A percentile compares a stretch with the other conserved stretches of the same genome.
Conservation (phyloP, 192 early-diverging fungal genomes). For the Haplosporangium gracile region DNA sequence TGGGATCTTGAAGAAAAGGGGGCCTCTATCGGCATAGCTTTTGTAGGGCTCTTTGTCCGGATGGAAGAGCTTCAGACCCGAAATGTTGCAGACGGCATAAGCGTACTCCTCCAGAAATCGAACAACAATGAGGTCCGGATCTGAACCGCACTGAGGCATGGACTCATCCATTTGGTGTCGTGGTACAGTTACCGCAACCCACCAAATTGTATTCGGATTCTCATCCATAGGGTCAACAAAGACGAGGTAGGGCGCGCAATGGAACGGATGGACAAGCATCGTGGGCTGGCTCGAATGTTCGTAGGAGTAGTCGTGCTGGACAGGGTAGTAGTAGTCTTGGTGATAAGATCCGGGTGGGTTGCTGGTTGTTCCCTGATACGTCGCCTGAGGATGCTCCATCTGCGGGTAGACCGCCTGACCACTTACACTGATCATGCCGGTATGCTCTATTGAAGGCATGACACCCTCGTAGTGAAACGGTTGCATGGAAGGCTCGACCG, state of each 20-base stretch:
- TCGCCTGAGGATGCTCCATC: background rate
- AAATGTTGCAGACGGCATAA: slow-evolving; percentile 23
- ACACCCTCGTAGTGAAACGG: background rate
- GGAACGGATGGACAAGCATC: slow-evolving; percentile 19
- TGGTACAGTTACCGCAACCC: slow-evolving; percentile 37
- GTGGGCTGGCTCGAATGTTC: too few relatives aligned
- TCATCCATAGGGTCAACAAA: slow-evolving; percentile 31
- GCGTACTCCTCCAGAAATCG: slow-evolving; percentile 29
- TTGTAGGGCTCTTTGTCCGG: slow-evolving; percentile 11
- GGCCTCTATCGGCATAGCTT: slow-evolving; percentile 3
- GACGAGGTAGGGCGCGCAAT: slow-evolving; percentile 32
- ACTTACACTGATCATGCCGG: background rate
- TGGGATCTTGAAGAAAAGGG: slow-evolving; percentile 9
- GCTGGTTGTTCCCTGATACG: background rate
- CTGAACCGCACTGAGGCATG: slow-evolving; percentile 19
- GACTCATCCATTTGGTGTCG: slow-evolving; percentile 13
- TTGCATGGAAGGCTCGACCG: background rate
- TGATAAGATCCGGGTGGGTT: background rate
- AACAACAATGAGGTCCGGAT: slow-evolving; percentile 24
- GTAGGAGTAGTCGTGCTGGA: background rate
- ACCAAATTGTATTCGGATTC: slow-evolving; percentile 14
- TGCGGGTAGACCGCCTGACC: background rate
- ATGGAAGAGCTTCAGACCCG: slow-evolving; percentile 24
- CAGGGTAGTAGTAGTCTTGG: background rate
- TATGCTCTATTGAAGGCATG: background rate